Conservation (phyloP, 2,329 filamentous ascomycete species). For the Neofusicoccum umdonicola region DNA sequence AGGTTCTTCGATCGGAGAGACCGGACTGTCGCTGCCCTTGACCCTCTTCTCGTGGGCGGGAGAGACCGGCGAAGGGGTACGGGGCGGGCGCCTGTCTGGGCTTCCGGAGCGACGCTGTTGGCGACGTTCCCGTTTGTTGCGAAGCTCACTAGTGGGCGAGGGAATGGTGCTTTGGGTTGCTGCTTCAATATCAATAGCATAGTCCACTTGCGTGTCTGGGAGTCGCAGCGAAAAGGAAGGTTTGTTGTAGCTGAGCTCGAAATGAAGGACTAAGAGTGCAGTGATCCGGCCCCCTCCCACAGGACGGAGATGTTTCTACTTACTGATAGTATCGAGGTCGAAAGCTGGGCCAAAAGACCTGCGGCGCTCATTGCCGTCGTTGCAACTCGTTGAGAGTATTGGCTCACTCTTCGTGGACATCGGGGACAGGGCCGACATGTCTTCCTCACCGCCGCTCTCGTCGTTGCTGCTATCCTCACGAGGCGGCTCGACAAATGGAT, state of each 20-base stretch:
- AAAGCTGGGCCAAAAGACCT: neutral
- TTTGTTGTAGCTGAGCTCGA: neutral
- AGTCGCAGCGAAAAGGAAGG: neutral
- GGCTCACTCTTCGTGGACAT: neutral
- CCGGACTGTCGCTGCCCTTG: neutral
- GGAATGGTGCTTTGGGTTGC: too few species aligned
- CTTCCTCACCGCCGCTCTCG: neutral
- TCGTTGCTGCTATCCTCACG: neutral
- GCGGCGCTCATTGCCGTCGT: neutral
- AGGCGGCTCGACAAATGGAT: neutral
- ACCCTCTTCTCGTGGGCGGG: neutral
- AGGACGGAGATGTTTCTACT: neutral
- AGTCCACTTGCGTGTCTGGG: neutral
- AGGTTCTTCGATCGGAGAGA: neutral
- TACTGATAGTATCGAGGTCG: neutral
- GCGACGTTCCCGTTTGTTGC: neutral
- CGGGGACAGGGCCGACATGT: neutral
- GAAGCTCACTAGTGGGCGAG: too few species aligned
- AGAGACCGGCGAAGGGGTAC: neutral
- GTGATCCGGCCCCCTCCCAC: neutral
- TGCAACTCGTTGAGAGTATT: neutral
- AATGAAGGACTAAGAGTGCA: neutral
- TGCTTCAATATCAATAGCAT: neutral
- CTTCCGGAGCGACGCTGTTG: neutral
- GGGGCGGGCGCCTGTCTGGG: neutral